Evolutionary conservation across 2,329 filamentous ascomycete species (phyloP).

Genomic region (Phyllosticta citribraziliensis): DNA sequence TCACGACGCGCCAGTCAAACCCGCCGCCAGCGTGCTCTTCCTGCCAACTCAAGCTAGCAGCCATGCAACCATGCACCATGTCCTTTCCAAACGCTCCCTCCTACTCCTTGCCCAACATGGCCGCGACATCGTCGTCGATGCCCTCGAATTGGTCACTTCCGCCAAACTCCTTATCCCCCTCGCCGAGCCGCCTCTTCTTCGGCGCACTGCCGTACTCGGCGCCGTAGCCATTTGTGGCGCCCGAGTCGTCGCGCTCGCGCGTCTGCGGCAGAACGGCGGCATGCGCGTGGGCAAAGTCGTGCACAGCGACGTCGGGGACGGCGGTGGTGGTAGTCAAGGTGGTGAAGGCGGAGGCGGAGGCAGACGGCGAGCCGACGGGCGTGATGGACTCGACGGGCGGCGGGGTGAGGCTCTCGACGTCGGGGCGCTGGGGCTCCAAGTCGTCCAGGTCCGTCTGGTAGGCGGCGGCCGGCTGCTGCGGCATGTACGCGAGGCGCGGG

Average conservation of each 20-base stretch:
- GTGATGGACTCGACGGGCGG: conserved; percentile 51
- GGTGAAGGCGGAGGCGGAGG: conserved; percentile 10
- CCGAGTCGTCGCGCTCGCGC: background rate
- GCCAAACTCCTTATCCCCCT: conserved; percentile 25
- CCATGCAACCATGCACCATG: too few relatives aligned
- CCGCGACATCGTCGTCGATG: conserved; percentile 52
- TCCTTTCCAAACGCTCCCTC: too few relatives aligned
- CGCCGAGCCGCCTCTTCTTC: conserved; percentile 31
- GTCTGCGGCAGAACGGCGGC: conserved; percentile 4
- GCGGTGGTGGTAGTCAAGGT: conserved; percentile 30
- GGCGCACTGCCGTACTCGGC: conserved; percentile 5
- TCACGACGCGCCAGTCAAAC: too few relatives aligned
- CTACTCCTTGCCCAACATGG: conserved; percentile 39
- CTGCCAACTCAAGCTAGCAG: too few relatives aligned
- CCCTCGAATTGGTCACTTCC: conserved; percentile 44
- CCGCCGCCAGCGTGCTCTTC: too few relatives aligned
- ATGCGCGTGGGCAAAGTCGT: conserved; percentile 1
- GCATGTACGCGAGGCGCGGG: conserved; percentile 9
- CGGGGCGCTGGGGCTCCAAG: conserved; percentile 61
- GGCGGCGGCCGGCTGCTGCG: conserved; percentile 7
- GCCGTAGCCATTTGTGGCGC: conserved; percentile 13
- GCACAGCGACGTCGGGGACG: conserved; percentile 22
- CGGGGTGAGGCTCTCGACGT: conserved; percentile 82
- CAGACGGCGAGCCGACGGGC: conserved; percentile 40
- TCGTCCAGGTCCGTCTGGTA: background rate